These are phyloP conservation scores for Trichoderma citrinoviride DNA, from an alignment of 2,329 filamentous ascomycete species.

Conservation along the genomic window DNA sequence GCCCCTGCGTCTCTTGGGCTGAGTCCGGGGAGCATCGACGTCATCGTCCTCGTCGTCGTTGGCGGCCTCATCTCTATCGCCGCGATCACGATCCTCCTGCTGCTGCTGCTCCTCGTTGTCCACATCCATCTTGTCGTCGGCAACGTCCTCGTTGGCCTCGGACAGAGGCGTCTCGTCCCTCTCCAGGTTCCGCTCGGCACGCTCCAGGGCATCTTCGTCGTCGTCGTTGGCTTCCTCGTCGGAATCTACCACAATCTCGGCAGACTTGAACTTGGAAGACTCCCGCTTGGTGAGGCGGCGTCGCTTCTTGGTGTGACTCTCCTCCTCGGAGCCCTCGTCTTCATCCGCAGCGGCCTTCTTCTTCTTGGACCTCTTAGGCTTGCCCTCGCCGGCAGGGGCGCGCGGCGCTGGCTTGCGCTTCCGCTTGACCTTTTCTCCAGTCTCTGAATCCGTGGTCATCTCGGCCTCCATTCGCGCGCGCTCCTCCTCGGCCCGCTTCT, in stretches of 20 bases:
- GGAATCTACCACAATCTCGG: slow-evolving; percentile 77
- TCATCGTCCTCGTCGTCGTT: slow-evolving; percentile 52
- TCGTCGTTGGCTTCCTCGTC: slow-evolving; percentile 55
- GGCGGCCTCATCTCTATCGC: slow-evolving; percentile 50
- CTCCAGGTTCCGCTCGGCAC: slow-evolving; percentile 44
- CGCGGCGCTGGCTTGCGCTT: slow-evolving; percentile 60
- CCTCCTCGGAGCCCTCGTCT: slow-evolving; percentile 44
- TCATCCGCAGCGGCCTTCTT: slow-evolving; percentile 41
- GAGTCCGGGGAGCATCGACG: slow-evolving; percentile 39
- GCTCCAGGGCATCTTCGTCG: slow-evolving; percentile 45
- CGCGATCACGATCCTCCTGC: slow-evolving; percentile 30
- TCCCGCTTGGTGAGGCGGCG: slow-evolving; percentile 54
- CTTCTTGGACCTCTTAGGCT: slow-evolving; percentile 59
- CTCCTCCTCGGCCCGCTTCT: slow-evolving; percentile 50
- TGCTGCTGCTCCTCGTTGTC: slow-evolving; percentile 40
- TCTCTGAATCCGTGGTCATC: slow-evolving; percentile 76
- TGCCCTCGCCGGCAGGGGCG: slow-evolving; percentile 39
- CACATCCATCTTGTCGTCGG: slow-evolving; percentile 52
- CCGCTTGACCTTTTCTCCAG: slow-evolving; percentile 74
- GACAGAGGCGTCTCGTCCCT: slow-evolving; percentile 38
- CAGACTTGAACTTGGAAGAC: slow-evolving; percentile 74
- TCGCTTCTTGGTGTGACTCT: slow-evolving; percentile 58
- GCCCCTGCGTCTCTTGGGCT: slow-evolving; percentile 49
- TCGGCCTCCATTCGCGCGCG: slow-evolving; percentile 59
- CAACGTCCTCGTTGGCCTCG: slow-evolving; percentile 36